These are phyloP conservation scores for Myrica gale DNA, from an alignment of 306 rosid genomes.

Conservation along the genomic window DNA sequence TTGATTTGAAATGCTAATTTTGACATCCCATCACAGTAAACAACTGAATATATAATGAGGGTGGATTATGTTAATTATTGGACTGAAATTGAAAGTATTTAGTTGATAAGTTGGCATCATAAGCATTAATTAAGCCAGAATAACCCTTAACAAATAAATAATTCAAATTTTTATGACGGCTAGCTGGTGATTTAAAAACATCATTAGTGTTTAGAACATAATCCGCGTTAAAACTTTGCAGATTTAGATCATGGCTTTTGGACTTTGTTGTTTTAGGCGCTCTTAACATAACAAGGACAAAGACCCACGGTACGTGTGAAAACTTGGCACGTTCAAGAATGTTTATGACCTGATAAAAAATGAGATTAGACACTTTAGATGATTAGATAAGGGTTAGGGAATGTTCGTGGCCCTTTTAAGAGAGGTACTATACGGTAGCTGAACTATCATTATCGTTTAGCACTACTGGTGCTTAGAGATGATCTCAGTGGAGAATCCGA, in stretches of 20 bases:
- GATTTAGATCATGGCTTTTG: no score
- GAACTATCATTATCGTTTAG: slow-evolving; percentile 43
- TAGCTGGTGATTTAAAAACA: no score
- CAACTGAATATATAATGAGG: not conserved
- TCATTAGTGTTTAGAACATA: no score
- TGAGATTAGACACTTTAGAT: slow-evolving; percentile 1
- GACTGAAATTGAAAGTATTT: no score
- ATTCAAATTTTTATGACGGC: no score
- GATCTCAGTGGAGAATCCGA: slow-evolving; percentile 36
- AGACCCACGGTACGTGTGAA: not conserved
- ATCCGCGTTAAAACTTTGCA: no score
- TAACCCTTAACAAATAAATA: no score
- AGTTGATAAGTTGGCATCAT: no score
- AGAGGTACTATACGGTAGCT: slow-evolving; percentile 39
- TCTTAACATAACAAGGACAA: no score
- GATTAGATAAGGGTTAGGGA: slow-evolving; percentile 3
- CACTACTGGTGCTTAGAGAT: slow-evolving; percentile 38
- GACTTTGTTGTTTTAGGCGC: no score
- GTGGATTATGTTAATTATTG: no score
- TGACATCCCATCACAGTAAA: slow-evolving; percentile 26
- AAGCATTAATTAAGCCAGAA: no score
- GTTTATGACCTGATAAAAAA: not conserved
- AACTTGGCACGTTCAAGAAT: not conserved
- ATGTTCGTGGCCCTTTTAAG: slow-evolving; percentile 17
- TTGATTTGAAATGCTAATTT: slow-evolving; percentile 22